Conservation (phyloP, 2,329 filamentous ascomycete genomes). For the Aspergillus ustus region DNA sequence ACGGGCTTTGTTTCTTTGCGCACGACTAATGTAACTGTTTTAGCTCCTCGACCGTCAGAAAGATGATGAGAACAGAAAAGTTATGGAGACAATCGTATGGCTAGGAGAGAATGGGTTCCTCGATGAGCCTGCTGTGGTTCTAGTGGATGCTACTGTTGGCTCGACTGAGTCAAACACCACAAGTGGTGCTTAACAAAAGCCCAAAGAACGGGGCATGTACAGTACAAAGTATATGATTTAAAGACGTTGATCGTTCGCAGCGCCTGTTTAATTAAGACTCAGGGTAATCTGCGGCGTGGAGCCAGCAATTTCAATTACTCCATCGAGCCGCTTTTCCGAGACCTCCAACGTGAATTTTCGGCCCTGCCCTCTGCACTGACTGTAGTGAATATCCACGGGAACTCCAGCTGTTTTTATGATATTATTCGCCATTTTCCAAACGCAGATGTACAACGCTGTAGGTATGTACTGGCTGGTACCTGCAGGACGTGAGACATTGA, state of each 20-base stretch:
- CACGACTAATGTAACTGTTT: slow-evolving; percentile 9
- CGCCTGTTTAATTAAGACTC: background rate
- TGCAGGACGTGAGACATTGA: slow-evolving; percentile 5
- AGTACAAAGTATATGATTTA: background rate
- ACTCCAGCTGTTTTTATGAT: background rate
- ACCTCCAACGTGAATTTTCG: background rate
- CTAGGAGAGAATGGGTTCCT: slow-evolving; percentile 49
- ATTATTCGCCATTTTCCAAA: background rate
- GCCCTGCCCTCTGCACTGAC: background rate
- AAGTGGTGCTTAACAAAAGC: background rate
- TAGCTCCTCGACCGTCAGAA: slow-evolving; percentile 50
- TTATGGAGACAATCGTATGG: slow-evolving; percentile 49
- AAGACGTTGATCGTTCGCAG: background rate
- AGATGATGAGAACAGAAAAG: slow-evolving; percentile 46
- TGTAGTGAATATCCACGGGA: background rate
- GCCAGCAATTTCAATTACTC: background rate
- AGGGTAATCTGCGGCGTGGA: background rate
- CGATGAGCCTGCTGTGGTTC: slow-evolving; percentile 29
- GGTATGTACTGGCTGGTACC: background rate
- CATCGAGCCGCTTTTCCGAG: background rate
- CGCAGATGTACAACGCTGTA: too few relatives aligned
- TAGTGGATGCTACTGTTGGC: background rate
- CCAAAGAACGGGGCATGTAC: background rate
- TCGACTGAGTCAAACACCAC: background rate
- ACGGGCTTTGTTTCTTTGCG: background rate